Evolutionary conservation across 2,329 filamentous ascomycete species (phyloP).

Genomic region (Alternaria ventricosa): DNA sequence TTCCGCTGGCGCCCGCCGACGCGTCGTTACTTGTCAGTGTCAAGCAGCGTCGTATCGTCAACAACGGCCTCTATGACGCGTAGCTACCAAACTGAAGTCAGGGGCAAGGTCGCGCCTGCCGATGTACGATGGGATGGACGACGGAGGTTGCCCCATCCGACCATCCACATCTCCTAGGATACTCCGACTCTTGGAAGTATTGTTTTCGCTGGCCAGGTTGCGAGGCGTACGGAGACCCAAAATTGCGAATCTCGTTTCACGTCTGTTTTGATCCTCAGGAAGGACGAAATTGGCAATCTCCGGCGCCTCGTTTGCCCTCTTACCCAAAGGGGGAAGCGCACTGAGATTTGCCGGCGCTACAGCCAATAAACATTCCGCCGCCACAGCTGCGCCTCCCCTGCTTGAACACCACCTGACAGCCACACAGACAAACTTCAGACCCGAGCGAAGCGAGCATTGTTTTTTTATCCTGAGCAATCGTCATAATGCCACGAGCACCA

Average conservation of each 20-base stretch:
- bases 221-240: conserved; percentile 7
- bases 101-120: not conserved
- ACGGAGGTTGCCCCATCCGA: not conserved
- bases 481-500: conserved; percentile 1
- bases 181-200: conserved; percentile 3
- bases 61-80: conserved; percentile 4
- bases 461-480: conserved; percentile 7
- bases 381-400: conserved; percentile 14
- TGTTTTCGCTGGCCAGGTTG: conserved; percentile 11
- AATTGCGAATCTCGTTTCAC: conserved; percentile 21
- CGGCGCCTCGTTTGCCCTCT: not conserved
- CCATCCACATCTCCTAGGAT: not conserved
- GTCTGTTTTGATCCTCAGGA: conserved; percentile 12
- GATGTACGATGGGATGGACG: not conserved
- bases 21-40: conserved; percentile 10
- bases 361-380: conserved; percentile 12
- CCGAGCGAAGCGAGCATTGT: conserved; percentile 7
- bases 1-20: conserved; percentile 5
- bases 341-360: not conserved
- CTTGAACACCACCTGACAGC: conserved; percentile 2
- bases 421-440: conserved; percentile 9
- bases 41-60: not conserved
- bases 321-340: conserved; percentile 5
- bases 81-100: conserved; percentile 1
- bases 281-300: conserved; percentile 21